Evolutionary conservation across 148 eudicot species (phyloP), one percentile per base, ranked within the genome.

Genomic region (Chenopodium suecicum): DNA sequence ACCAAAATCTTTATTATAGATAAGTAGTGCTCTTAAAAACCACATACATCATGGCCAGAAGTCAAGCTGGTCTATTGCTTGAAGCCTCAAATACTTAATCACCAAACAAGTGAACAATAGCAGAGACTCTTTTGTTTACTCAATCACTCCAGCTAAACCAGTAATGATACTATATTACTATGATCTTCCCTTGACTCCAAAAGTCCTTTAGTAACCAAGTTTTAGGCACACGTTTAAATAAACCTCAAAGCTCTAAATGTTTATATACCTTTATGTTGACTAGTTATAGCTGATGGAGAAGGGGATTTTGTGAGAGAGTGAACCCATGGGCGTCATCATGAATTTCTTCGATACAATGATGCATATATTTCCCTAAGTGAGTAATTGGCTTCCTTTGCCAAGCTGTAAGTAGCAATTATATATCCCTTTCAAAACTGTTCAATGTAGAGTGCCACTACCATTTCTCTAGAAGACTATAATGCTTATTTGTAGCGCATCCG

Each of bases 121-220:
- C 37, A 34, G 37, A 34, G 37, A 7, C 41, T 67, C 37, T 67
- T 9, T 7, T 25, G 34, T 29, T 37, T 25, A 29, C 16, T 67
- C 11, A 34, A 34, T 34, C 3, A 34, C 37, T 34, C 37, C 23
- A 3, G n/a, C 11, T 67, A 10, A 29, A 9, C 10, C 23, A 20
- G 37, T 47, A 44, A 41, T 70, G 47, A 70, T 70, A 70, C 48
- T 70, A n/a, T n/a, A n/a, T n/a, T n/a, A n/a, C n/a, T n/a, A n/a
- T n/a, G n/a, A n/a, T n/a, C n/a, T n/a, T n/a, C n/a, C n/a, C n/a
- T n/a, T n/a, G n/a, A n/a, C n/a, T n/a, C n/a, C n/a, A n/a, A n/a
- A 47, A 47, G 0, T 47, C 3, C n/a, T 70, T 70, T 2, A 16
- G n/a, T 7, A 7, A 70, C 22, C 16, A 67, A 67, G 70, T 13